phyloP scores from a whole-genome alignment of 345 rosid species.

The Corymbia maculata region DNA sequence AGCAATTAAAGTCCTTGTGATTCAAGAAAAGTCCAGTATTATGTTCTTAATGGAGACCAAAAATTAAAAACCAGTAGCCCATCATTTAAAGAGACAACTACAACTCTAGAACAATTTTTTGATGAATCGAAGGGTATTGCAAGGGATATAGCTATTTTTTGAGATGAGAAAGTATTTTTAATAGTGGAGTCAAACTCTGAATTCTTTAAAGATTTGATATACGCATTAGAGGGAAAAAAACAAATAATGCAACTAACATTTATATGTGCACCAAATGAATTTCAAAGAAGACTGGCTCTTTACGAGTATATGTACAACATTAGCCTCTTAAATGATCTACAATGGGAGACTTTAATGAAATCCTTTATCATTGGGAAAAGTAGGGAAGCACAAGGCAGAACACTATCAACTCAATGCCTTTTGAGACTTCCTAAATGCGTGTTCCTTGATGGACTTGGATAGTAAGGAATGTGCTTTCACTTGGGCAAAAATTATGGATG shows the following conservation, averaged over 20 bases:
- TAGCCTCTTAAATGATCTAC: neutral
- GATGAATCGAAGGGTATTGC: accelerated
- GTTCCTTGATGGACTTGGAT: neutral
- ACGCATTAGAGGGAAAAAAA: too few relatives aligned
- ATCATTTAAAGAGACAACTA: neutral
- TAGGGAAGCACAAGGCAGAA: neutral
- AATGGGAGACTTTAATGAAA: neutral
- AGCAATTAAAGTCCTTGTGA: neutral
- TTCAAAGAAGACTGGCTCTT: neutral
- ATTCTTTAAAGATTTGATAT: neutral
- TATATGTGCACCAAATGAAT: neutral
- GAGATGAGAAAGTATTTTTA: neutral
- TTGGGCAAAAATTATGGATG: neutral
- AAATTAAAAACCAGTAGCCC: neutral
- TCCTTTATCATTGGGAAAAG: too few relatives aligned
- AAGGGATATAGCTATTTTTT: too few relatives aligned
- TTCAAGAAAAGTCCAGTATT: neutral
- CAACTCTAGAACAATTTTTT: neutral
- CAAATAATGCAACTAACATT: neutral
- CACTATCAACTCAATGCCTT: neutral
- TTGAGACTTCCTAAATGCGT: neutral
- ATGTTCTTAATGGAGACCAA: neutral
- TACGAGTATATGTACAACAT: neutral
- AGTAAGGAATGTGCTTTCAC: neutral
- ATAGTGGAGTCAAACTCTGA: neutral